Evolutionary conservation across 2,329 filamentous ascomycete genomes (phyloP).

Genomic region (Ophiostoma piceae): DNA sequence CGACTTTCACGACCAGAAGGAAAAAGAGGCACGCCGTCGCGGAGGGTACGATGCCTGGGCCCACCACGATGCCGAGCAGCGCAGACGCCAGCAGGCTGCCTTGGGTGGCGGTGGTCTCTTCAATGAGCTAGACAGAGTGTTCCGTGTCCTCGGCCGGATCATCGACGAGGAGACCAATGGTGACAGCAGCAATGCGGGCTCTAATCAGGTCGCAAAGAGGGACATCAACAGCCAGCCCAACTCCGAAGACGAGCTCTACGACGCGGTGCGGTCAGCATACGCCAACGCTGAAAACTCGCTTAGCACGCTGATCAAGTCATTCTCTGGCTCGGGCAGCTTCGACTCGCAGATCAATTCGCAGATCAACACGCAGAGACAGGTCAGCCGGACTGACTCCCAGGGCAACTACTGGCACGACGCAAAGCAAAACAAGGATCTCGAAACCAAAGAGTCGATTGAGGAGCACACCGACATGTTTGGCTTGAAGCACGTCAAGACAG

Average conservation of each 20-base stretch:
- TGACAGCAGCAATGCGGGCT: slow-evolving; percentile 29
- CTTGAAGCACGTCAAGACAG: slow-evolving; percentile 40
- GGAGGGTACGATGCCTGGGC: not conserved
- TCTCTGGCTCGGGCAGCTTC: slow-evolving; percentile 28
- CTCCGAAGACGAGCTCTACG: slow-evolving; percentile 42
- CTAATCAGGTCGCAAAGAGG: slow-evolving; percentile 26
- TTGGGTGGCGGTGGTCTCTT: slow-evolving; percentile 24
- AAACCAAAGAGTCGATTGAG: slow-evolving; percentile 32
- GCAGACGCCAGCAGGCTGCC: not conserved
- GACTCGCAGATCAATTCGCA: not conserved
- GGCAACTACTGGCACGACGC: not conserved
- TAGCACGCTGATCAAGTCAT: slow-evolving; percentile 38
- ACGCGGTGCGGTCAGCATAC: slow-evolving; percentile 37
- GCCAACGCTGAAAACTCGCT: slow-evolving; percentile 39
- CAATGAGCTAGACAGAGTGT: slow-evolving; percentile 28
- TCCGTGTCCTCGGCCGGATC: slow-evolving; percentile 27
- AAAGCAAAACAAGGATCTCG: slow-evolving; percentile 31
- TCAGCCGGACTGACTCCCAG: not conserved
- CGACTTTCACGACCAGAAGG: not conserved
- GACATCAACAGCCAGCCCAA: slow-evolving; percentile 29
- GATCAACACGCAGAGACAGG: not conserved
- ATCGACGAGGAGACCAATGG: slow-evolving; percentile 25
- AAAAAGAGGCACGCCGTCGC: slow-evolving; percentile 9
- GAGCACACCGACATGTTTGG: slow-evolving; percentile 43
- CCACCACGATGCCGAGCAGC: slow-evolving; percentile 5